Evolutionary conservation across 768 basidiomycete genomes (phyloP).

Genomic region (Kwoniella sp.): DNA sequence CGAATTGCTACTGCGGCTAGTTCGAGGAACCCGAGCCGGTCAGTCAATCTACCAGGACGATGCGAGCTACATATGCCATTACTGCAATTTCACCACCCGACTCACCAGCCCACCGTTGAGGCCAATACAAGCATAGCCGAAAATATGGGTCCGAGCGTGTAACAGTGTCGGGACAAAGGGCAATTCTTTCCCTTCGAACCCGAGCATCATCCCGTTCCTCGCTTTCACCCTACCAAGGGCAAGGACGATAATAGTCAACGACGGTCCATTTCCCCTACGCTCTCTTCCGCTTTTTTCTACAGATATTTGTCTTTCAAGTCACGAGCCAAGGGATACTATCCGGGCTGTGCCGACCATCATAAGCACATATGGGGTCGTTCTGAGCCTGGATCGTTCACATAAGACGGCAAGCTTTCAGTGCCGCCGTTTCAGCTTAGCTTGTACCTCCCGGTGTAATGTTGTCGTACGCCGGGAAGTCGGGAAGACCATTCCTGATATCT

Average conservation of each 20-base stretch:
- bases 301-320: too few relatives aligned
- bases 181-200: not conserved
- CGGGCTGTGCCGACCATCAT: too few relatives aligned
- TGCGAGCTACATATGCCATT: too few relatives aligned
- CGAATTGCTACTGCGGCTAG: not conserved
- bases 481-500: not conserved
- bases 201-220: not conserved
- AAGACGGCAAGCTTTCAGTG: not conserved
- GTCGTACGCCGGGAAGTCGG: not conserved
- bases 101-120: not conserved
- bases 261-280: too few relatives aligned
- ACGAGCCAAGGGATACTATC: too few relatives aligned
- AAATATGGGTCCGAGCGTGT: not conserved
- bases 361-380: not conserved
- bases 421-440: not conserved
- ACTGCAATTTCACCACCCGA: not conserved
- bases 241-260: not conserved
- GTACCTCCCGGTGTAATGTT: not conserved
- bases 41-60: not conserved
- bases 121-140: too few relatives aligned
- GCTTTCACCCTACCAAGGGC: not conserved
- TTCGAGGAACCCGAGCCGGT: not conserved
- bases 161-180: not conserved
- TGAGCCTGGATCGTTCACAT: not conserved
- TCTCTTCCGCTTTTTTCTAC: too few relatives aligned